Percentiles rank a stretch among this genome's conserved stretches.
These are phyloP conservation scores for Sphagnum tenellum DNA, from an alignment of 225 moss, liverwort and hornwort species.

Conservation along the genomic window DNA sequence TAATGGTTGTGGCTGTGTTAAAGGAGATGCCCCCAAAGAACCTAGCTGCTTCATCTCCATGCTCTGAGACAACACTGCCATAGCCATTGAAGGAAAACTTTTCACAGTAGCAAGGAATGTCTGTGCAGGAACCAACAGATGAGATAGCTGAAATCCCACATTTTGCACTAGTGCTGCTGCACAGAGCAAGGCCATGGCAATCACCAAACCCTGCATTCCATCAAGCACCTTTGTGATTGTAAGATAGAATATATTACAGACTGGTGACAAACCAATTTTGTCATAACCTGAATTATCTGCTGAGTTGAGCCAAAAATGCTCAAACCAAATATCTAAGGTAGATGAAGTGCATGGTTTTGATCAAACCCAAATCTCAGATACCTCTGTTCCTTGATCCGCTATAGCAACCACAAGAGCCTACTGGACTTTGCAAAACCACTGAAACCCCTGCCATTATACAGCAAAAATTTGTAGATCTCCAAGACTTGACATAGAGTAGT, in stretches of 20 bases:
- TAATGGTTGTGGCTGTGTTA: conserved; percentile 44
- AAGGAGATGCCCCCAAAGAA: conserved; percentile 23
- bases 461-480: background rate
- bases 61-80: conserved; percentile 20
- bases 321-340: background rate
- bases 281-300: background rate
- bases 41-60: conserved; percentile 3
- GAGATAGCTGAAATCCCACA: conserved; percentile 11
- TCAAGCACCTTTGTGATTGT: background rate
- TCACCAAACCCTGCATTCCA: conserved; percentile 35
- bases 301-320: background rate
- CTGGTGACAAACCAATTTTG: background rate
- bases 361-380: background rate
- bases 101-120: conserved; percentile 31
- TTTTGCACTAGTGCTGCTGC: conserved; percentile 15
- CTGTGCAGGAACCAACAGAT: conserved; percentile 15
- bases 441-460: too few relatives aligned
- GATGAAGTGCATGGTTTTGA: too few relatives aligned
- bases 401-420: background rate
- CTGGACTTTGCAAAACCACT: too few relatives aligned
- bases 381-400: background rate
- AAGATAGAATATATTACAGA: conserved; percentile 3
- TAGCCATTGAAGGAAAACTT: conserved; percentile 19
- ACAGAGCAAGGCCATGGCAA: conserved; percentile 19
- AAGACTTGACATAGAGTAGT: background rate